Conservation (phyloP, 768 basidiomycete genomes). For the Candolleomyces aberdarensis region DNA sequence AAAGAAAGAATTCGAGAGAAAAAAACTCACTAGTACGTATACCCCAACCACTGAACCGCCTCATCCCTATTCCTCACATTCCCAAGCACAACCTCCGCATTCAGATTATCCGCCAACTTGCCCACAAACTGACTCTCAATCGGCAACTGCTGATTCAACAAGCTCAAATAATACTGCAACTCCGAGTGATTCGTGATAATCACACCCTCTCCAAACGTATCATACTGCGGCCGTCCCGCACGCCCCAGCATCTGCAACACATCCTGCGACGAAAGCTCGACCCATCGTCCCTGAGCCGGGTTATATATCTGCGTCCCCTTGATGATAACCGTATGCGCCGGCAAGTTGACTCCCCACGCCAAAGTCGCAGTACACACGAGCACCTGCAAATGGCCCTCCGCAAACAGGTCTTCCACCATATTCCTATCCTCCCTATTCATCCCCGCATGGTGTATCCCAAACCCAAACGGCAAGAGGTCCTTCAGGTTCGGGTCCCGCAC, state of each 20-base stretch:
- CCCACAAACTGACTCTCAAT: slow-evolving; percentile 95
- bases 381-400: slow-evolving; percentile 88
- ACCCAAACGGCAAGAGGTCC: slow-evolving; percentile 93
- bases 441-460: slow-evolving; percentile 97
- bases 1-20: slow-evolving; percentile 5
- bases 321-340: slow-evolving; percentile 97
- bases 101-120: slow-evolving; percentile 91
- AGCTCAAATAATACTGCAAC: slow-evolving; percentile 92
- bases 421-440: slow-evolving; percentile 91
- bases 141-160: slow-evolving; percentile 96
- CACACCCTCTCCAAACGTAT: slow-evolving; percentile 95
- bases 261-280: slow-evolving; percentile 93
- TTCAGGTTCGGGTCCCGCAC: slow-evolving; percentile 81
- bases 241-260: slow-evolving; percentile 98
- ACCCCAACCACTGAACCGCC: slow-evolving; percentile 96
- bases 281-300: slow-evolving; percentile 98
- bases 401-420: slow-evolving; percentile 92
- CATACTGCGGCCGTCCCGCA: slow-evolving; percentile 95
- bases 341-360: slow-evolving; percentile 99
- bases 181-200: slow-evolving; percentile 98
- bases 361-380: slow-evolving; percentile 96
- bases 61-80: slow-evolving; percentile 94
- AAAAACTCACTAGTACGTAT: slow-evolving; percentile 78
- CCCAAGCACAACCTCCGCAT: slow-evolving; percentile 92
- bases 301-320: slow-evolving; percentile 99